Base-by-base conservation (phyloP, 2,329 filamentous ascomycete genomes). In the Diaporthe ilicicola region DNA sequence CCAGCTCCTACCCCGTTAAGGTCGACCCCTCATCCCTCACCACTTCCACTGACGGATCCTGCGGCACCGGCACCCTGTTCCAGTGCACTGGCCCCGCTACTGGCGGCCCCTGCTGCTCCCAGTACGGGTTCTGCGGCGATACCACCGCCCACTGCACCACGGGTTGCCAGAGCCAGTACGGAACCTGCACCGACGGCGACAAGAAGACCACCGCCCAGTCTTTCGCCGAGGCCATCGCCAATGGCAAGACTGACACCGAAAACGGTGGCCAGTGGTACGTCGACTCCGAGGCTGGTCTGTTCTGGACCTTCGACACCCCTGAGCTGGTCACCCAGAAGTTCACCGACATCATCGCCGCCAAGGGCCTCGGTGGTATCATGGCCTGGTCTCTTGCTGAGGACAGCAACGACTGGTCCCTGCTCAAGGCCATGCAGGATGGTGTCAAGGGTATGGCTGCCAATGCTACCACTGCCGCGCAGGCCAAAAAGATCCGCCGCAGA, bases 191-290 rank as follows among this genome's bases (percentile, higher is more conserved):
- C 4, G 34, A 48, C 27, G 24, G n/a, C 54, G 17, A 24, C 32
- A 68, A 22, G 27, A 34, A 74, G 74, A 42, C 54, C 29, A 70
- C 51, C 24, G 73, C 70, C 27, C 67, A 76, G 67, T 83, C 79
- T 0, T 88, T 88, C 79, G 74, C 78, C 29, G 78, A 78, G 24
- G 87, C 86, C 10, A 70, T 84, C 5, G 67, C 76, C 4, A 76
- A 84, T 32, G 82, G 83, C 19, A 74, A 81, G 50, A 80, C 85
- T 0, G 83, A 88, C 27, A 84, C 84, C 5, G 78, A 76, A 3
- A 83, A 87, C 72, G 85, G 87, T 0, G 88, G 85, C 2, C 86
- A 87, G 77, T 89, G 87, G 82, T 90, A 82, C 78, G 87, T 84
- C 82, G 86, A 90, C 72, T 39, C 78, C 0, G 73, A 76, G 2